Evolutionary conservation across 192 early-diverging fungal species (phyloP).

Genomic region (Rhizophlyctis rosea): DNA sequence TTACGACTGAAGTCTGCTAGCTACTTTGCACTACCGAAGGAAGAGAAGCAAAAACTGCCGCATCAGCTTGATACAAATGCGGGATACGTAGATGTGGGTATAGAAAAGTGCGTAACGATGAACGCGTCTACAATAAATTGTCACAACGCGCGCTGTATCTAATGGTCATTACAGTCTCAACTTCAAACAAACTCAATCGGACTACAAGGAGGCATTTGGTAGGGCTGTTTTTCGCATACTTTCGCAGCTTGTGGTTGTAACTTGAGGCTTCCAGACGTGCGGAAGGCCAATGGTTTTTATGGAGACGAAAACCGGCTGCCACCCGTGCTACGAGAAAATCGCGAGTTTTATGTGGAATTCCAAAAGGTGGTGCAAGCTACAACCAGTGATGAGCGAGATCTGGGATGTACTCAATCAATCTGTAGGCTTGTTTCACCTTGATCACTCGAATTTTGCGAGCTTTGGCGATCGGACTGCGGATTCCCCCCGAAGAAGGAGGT

Average conservation of each 20-base stretch:
- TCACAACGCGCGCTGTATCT: background rate
- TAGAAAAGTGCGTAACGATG: constrained; percentile 40
- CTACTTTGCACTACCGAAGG: constrained; percentile 51
- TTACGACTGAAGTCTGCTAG: constrained; percentile 30
- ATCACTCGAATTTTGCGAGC: constrained; percentile 48
- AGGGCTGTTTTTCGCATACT: too few species aligned
- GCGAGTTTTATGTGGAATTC: constrained; percentile 28
- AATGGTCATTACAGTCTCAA: constrained; percentile 11
- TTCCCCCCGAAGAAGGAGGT: constrained; percentile 55
- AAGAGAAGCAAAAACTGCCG: constrained; percentile 38
- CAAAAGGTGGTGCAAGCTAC: constrained; percentile 31
- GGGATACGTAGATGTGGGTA: constrained; percentile 51
- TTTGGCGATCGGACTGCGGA: constrained; percentile 61
- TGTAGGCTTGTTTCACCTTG: constrained; percentile 29
- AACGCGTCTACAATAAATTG: background rate
- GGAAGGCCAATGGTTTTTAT: constrained; percentile 42
- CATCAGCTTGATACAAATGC: constrained; percentile 41
- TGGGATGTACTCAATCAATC: background rate
- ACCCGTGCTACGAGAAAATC: constrained; percentile 20
- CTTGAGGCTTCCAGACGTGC: too few species aligned
- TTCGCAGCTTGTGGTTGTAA: too few species aligned
- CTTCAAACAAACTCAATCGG: constrained; percentile 43
- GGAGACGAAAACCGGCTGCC: constrained; percentile 32
- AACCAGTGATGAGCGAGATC: background rate
- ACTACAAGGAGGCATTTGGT: constrained; percentile 66